These are phyloP conservation scores for Hypoxylon sp. DNA, from an alignment of 2,329 filamentous ascomycete species.

Conservation along the genomic window DNA sequence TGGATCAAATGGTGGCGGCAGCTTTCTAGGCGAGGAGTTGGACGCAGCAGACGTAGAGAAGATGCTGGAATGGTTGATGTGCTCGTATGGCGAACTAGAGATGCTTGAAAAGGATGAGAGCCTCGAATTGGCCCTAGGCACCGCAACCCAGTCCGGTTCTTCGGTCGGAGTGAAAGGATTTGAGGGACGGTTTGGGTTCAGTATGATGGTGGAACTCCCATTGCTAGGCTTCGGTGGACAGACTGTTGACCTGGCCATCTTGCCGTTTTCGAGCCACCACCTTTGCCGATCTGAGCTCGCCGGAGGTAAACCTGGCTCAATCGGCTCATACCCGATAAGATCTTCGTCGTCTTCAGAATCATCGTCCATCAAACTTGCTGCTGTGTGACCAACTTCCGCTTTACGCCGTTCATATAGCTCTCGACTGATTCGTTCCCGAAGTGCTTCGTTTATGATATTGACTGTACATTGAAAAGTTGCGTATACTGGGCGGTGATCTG, in stretches of 20 bases:
- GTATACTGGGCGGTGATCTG: conserved; percentile 96
- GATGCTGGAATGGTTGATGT: conserved; percentile 64
- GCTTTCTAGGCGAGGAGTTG: conserved; percentile 61
- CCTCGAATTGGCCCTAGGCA: conserved; percentile 67
- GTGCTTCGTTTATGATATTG: conserved; percentile 80
- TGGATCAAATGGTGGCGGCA: conserved; percentile 65
- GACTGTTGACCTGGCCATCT: conserved; percentile 80
- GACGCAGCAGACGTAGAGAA: conserved; percentile 61
- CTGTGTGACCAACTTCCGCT: conserved; percentile 73
- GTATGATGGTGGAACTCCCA: conserved; percentile 64
- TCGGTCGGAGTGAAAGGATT: conserved; percentile 84
- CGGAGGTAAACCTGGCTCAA: conserved; percentile 80
- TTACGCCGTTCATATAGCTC: conserved; percentile 79
- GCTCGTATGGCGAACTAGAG: conserved; percentile 70
- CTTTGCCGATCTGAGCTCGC: conserved; percentile 76
- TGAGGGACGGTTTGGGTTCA: conserved; percentile 79
- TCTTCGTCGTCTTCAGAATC: conserved; percentile 84
- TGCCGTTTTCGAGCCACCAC: conserved; percentile 78
- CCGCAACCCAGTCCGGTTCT: conserved; percentile 86
- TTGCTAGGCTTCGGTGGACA: conserved; percentile 68
- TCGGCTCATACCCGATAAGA: conserved; percentile 81
- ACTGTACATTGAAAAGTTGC: conserved; percentile 88
- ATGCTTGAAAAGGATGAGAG: conserved; percentile 68
- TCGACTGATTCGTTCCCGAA: conserved; percentile 78
- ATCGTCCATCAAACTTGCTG: conserved; percentile 66